Evolutionary conservation across 257 asterid genomes (phyloP).

Genomic region (Linaria vulgaris): DNA sequence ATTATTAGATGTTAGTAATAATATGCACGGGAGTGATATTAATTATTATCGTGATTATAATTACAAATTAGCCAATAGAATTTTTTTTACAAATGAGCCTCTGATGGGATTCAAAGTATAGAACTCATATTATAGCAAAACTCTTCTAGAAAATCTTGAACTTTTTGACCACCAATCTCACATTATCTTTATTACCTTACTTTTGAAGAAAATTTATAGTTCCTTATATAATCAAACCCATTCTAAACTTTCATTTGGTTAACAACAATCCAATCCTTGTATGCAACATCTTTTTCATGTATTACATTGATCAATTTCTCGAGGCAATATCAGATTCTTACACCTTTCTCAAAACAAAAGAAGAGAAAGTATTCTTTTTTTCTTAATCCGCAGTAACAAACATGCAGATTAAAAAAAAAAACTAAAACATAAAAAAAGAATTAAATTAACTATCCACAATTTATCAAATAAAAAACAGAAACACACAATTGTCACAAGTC

Average conservation of each 20-base stretch:
- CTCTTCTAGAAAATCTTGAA: too few species aligned
- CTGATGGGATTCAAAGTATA: background rate
- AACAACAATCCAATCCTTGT: too few species aligned
- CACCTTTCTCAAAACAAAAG: background rate
- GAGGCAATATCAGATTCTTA: constrained; percentile 11
- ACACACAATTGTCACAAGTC: constrained; percentile 23
- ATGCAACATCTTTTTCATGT: constrained; percentile 9
- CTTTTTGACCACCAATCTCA: background rate
- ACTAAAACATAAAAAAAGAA: constrained; percentile 11
- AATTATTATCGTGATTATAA: too few species aligned
- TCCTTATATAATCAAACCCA: too few species aligned
- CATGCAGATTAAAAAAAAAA: constrained; percentile 38
- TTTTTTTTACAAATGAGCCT: too few species aligned
- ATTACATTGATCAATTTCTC: background rate
- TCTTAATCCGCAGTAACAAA: constrained; percentile 39
- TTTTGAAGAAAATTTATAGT: too few species aligned
- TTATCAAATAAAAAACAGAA: background rate
- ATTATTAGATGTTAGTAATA: too few species aligned
- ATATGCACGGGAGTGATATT: too few species aligned
- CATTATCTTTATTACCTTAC: background rate
- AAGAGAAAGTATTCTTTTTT: background rate
- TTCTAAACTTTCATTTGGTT: background rate
- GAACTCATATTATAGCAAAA: too few species aligned
- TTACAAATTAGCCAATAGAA: too few species aligned
- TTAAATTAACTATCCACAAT: constrained; percentile 38